A percentile compares a stretch with the other conserved stretches of the same genome.
Conservation (phyloP, 2,329 filamentous ascomycete species). For the Sporothrix inflata region DNA sequence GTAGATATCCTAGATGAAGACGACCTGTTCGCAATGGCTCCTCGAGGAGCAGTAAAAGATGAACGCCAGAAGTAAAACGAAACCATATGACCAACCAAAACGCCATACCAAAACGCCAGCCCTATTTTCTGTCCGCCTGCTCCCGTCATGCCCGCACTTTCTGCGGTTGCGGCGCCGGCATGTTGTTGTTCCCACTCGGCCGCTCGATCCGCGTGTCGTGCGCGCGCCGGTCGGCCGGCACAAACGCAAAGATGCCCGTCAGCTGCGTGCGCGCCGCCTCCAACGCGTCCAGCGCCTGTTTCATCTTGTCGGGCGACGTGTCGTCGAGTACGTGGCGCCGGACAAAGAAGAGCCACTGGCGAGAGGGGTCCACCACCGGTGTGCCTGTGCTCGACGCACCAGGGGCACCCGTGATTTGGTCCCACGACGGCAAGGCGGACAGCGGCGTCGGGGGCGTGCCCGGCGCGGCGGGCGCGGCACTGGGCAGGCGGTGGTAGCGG, state of each 20-base stretch:
- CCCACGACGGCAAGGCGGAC: slow-evolving; percentile 49
- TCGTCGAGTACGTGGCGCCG: slow-evolving; percentile 59
- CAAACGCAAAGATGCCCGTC: slow-evolving; percentile 57
- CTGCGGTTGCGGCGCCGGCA: slow-evolving; percentile 28
- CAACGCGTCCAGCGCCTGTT: slow-evolving; percentile 58
- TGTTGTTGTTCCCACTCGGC: slow-evolving; percentile 11
- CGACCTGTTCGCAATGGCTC: too few relatives aligned
- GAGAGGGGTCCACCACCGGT: slow-evolving; percentile 48
- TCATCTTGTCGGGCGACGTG: slow-evolving; percentile 60
- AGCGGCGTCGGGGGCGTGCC: slow-evolving; percentile 40
- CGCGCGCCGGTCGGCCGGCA: slow-evolving; percentile 54
- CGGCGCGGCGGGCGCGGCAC: slow-evolving; percentile 1
- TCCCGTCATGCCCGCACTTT: slow-evolving; percentile 14
- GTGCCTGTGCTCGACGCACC: neutral
- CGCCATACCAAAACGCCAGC: neutral
- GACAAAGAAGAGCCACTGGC: slow-evolving; percentile 60
- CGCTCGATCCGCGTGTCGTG: slow-evolving; percentile 54
- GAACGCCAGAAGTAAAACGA: neutral
- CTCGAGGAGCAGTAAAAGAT: neutral
- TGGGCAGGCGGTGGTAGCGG: slow-evolving; percentile 49
- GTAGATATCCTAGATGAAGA: neutral
- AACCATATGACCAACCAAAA: neutral
- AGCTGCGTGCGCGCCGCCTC: slow-evolving; percentile 51
- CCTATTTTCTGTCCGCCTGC: too few relatives aligned
- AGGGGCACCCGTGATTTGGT: slow-evolving; percentile 43